phyloP scores from a whole-genome alignment of 179 eudicot genomes.

The Spinacia oleracea region DNA sequence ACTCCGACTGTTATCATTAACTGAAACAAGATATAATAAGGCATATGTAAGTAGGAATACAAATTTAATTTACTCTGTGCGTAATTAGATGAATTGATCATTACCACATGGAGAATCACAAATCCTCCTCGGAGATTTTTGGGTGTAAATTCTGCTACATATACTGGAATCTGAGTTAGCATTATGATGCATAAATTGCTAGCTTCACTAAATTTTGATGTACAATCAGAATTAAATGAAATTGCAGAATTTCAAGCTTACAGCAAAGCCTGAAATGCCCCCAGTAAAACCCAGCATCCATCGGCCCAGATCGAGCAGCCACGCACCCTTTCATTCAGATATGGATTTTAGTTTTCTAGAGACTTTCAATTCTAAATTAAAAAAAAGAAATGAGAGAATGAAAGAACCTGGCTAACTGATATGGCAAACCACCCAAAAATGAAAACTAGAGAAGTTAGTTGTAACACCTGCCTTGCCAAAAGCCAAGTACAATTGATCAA shows the following conservation, averaged over 20 bases:
- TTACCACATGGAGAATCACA: constrained; percentile 65
- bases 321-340: no score
- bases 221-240: no score
- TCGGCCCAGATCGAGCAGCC: constrained; percentile 41
- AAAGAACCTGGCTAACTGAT: constrained; percentile 29
- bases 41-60: not conserved
- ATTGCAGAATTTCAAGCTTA: constrained; percentile 15
- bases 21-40: constrained; percentile 33
- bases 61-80: not conserved
- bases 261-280: constrained; percentile 26
- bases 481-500: constrained; percentile 1
- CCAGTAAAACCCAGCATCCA: constrained; percentile 31
- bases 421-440: constrained; percentile 37
- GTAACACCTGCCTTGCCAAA: constrained; percentile 26
- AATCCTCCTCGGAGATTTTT: constrained; percentile 76
- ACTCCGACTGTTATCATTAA: constrained; percentile 63
- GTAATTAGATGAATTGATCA: not conserved
- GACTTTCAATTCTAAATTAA: no score
- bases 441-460: constrained; percentile 24
- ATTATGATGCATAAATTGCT: not conserved
- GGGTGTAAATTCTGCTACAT: constrained; percentile 85
- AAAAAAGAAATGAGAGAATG: not conserved
- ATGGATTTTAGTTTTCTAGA: no score
- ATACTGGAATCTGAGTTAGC: constrained; percentile 58
- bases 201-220: not conserved